Conservation (phyloP, 2,329 filamentous ascomycete genomes). For the Cladosporium sphaerospermum region DNA sequence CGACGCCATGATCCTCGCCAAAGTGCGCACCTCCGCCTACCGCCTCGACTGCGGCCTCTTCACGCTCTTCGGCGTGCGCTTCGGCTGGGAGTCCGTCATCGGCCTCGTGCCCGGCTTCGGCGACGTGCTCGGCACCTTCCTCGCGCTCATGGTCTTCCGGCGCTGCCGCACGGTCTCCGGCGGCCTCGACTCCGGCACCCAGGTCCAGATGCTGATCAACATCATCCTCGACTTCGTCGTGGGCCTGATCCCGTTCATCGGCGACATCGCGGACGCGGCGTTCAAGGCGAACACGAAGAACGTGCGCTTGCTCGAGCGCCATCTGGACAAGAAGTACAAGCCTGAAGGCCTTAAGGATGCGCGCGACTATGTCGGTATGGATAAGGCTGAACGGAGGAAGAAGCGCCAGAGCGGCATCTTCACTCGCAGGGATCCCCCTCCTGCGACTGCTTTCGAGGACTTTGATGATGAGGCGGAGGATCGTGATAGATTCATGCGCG, state of each 20-base stretch:
- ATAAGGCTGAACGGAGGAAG: slow-evolving; percentile 29
- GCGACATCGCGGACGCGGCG: slow-evolving; percentile 67
- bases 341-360: slow-evolving; percentile 29
- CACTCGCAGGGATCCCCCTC: slow-evolving; percentile 31
- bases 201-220: slow-evolving; percentile 72
- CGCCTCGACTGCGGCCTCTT: slow-evolving; percentile 79
- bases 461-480: slow-evolving; percentile 35
- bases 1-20: slow-evolving; percentile 75
- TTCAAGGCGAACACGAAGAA: slow-evolving; percentile 75
- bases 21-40: slow-evolving; percentile 80
- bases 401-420: slow-evolving; percentile 29
- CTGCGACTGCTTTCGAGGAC: slow-evolving; percentile 43
- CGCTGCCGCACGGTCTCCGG: slow-evolving; percentile 70
- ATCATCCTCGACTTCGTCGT: slow-evolving; percentile 67
- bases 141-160: slow-evolving; percentile 69
- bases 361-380: slow-evolving; percentile 21
- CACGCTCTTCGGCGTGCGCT: slow-evolving; percentile 71
- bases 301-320: slow-evolving; percentile 60
- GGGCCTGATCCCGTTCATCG: slow-evolving; percentile 67
- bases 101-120: slow-evolving; percentile 76
- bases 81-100: slow-evolving; percentile 86
- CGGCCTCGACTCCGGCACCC: slow-evolving; percentile 58
- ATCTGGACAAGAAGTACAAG: slow-evolving; percentile 63
- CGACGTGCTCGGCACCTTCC: slow-evolving; percentile 64
- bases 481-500: slow-evolving; percentile 13